A percentile compares a stretch with the other conserved stretches of the same genome.
Evolutionary conservation across 192 early-diverging fungal species (phyloP).

Genomic region (Haplosporangium gracile): DNA sequence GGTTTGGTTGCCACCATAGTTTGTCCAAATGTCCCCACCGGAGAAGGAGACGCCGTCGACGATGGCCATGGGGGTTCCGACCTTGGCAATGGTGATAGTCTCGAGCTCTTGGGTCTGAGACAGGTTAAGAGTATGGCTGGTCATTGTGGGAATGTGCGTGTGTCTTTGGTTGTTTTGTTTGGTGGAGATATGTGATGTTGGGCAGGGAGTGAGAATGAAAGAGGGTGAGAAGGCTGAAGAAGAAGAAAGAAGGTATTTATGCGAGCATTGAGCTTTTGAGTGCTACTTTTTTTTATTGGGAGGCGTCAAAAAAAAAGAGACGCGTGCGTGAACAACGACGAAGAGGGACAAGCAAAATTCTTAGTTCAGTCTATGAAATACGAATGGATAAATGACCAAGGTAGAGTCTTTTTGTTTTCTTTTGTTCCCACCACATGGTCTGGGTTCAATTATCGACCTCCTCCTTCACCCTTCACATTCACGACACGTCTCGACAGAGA

Average conservation of each 20-base stretch:
- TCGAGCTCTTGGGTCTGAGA: background rate
- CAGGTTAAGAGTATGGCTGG: background rate
- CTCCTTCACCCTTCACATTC: no score
- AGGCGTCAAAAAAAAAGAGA: background rate
- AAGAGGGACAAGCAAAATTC: no score
- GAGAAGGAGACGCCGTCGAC: slow-evolving; percentile 32
- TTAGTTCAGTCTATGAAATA: no score
- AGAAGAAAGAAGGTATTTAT: background rate
- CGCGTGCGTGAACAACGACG: no score
- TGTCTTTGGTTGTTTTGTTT: background rate
- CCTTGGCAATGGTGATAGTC: background rate
- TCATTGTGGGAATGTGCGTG: slow-evolving; percentile 1
- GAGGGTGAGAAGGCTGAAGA: background rate
- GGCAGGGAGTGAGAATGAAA: background rate
- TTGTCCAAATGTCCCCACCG: slow-evolving; percentile 26
- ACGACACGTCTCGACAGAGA: no score
- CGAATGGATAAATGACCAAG: no score
- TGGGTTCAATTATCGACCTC: no score
- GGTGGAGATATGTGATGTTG: background rate
- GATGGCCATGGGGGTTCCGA: slow-evolving; percentile 12
- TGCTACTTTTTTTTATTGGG: background rate
- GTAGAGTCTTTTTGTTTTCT: no score
- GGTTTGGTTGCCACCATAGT: slow-evolving; percentile 36
- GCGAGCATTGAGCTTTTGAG: background rate
- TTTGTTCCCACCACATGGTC: no score